Conservation (phyloP, 192 early-diverging fungal genomes). For the Chytriomyces hyalinus region DNA sequence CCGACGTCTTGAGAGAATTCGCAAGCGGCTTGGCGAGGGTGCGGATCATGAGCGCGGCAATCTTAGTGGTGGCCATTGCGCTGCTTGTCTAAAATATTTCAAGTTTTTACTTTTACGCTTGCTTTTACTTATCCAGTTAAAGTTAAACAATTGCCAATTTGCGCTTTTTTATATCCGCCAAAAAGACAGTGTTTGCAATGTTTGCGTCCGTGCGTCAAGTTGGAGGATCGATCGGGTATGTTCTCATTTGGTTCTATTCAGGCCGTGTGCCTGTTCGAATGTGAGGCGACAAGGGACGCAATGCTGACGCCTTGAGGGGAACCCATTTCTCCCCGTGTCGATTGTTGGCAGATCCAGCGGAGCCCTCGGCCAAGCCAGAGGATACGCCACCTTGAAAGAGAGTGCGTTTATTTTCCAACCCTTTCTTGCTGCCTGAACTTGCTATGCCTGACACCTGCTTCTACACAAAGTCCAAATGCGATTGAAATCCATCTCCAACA, state of each 20-base stretch:
- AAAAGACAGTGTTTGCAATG: not conserved
- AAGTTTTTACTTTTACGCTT: not conserved
- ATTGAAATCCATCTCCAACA: conserved; percentile 95
- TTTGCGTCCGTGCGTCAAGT: conserved; percentile 23
- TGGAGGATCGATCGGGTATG: not conserved
- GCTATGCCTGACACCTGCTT: not conserved
- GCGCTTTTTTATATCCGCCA: conserved; percentile 2
- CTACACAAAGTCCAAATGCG: conserved; percentile 77
- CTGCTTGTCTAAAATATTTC: not conserved
- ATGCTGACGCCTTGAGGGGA: not conserved
- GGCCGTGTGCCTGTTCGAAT: not conserved
- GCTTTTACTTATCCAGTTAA: not conserved
- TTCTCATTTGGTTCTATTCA: not conserved
- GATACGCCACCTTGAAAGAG: conserved; percentile 38
- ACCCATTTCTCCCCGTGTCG: no score
- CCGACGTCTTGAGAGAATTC: conserved; percentile 46
- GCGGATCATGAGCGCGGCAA: conserved; percentile 46
- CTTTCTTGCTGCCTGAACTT: not conserved
- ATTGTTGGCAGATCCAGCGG: not conserved
- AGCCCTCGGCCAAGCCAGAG: conserved; percentile 24
- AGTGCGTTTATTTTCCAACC: conserved; percentile 14
- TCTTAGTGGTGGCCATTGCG: conserved; percentile 43
- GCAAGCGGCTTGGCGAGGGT: conserved; percentile 56
- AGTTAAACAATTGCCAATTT: not conserved
- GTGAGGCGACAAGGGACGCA: not conserved